phyloP scores from a whole-genome alignment of 768 basidiomycete species.

The Boletus rufocinnamomeus region DNA sequence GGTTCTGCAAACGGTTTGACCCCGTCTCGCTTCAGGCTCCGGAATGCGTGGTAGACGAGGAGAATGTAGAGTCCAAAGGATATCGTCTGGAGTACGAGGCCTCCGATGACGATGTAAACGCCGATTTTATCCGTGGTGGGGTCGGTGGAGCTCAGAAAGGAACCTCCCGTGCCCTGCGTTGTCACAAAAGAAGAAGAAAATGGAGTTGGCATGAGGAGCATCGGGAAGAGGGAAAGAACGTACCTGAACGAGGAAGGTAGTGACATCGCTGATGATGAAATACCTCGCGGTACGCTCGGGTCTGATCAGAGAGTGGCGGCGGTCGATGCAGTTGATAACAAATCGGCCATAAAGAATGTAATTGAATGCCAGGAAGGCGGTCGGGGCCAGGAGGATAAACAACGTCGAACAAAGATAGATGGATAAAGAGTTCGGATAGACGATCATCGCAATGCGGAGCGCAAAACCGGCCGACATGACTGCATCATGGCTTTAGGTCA shows the following conservation, averaged over 20 bases:
- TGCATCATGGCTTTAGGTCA: conserved; percentile 4
- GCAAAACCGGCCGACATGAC: conserved; percentile 26
- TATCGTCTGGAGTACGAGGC: conserved; percentile 26
- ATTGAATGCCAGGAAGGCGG: conserved; percentile 36
- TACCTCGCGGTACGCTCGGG: conserved; percentile 28
- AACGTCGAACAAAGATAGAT: conserved; percentile 22
- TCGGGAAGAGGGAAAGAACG: background rate
- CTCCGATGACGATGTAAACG: conserved; percentile 25
- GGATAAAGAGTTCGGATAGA: conserved; percentile 23
- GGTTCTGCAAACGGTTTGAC: conserved; percentile 7
- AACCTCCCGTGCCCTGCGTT: conserved; percentile 27
- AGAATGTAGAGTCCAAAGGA: conserved; percentile 29
- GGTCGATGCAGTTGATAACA: conserved; percentile 18
- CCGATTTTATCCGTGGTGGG: conserved; percentile 11
- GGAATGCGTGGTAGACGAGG: conserved; percentile 16
- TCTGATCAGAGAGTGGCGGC: conserved; percentile 24
- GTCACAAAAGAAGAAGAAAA: background rate
- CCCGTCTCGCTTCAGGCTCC: conserved; percentile 15
- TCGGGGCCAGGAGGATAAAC: conserved; percentile 30
- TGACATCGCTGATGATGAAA: conserved; percentile 32
- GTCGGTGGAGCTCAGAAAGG: conserved; percentile 14
- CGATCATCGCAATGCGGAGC: conserved; percentile 21
- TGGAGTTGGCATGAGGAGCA: background rate
- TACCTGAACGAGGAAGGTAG: conserved; percentile 34
- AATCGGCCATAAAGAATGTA: conserved; percentile 37